phyloP scores from a whole-genome alignment of 164 flowering plant genomes.

The Dillenia suffruticosa region DNA sequence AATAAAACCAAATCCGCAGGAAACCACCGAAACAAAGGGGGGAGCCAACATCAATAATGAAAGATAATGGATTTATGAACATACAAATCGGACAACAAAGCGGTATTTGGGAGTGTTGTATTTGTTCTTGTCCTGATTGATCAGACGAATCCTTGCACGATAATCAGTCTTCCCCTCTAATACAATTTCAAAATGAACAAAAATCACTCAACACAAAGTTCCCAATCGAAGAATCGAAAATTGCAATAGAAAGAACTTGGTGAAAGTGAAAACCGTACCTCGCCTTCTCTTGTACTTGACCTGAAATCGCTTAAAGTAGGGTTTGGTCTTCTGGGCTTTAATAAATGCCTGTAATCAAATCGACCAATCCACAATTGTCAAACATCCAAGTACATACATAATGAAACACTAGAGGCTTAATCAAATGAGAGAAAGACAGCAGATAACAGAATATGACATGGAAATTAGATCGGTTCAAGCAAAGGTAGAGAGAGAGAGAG shows the following conservation, averaged over 20 bases:
- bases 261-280: slow-evolving; percentile 16
- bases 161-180: slow-evolving; percentile 93
- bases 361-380: no score
- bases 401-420: no score
- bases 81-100: slow-evolving; percentile 84
- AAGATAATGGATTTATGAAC: slow-evolving; percentile 6
- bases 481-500: no score
- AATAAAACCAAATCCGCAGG: not conserved
- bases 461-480: no score
- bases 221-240: not conserved
- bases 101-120: slow-evolving; percentile 92
- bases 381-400: no score
- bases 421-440: no score
- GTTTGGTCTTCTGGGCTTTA: slow-evolving; percentile 43
- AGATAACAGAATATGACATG: no score
- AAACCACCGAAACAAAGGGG: not conserved
- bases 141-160: slow-evolving; percentile 76
- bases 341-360: slow-evolving; percentile 32
- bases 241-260: not conserved
- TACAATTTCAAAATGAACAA: not conserved
- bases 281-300: slow-evolving; percentile 55
- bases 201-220: not conserved
- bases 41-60: not conserved
- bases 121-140: slow-evolving; percentile 91
- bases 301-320: slow-evolving; percentile 49